Conservation (phyloP, 164 flowering plant genomes). For the Cinnamomum micranthum region DNA sequence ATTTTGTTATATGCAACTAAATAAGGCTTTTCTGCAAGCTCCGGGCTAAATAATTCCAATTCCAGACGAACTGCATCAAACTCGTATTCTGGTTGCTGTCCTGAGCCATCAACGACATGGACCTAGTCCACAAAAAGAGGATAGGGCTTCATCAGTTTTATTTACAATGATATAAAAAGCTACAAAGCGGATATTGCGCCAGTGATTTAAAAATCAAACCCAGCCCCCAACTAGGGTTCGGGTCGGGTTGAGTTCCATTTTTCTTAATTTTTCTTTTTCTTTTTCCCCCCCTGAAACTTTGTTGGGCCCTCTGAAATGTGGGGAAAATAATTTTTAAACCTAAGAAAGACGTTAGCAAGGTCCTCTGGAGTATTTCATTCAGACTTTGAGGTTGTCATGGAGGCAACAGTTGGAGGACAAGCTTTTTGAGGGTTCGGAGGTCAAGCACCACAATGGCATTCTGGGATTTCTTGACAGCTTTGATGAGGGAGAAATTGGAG, state of each 20-base stretch:
- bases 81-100: constrained; percentile 80
- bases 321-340: too few species aligned
- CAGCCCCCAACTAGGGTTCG: background rate
- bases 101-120: constrained; percentile 91
- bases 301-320: too few species aligned
- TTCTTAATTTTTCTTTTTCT: background rate
- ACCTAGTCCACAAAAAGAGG: constrained; percentile 41
- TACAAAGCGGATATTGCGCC: too few species aligned
- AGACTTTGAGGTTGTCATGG: too few species aligned
- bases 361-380: too few species aligned
- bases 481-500: too few species aligned
- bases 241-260: background rate
- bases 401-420: too few species aligned
- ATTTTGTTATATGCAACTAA: constrained; percentile 86
- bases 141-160: constrained; percentile 7
- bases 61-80: constrained; percentile 93
- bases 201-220: too few species aligned
- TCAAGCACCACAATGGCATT: too few species aligned
- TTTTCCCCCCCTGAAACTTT: background rate
- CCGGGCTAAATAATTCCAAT: constrained; percentile 84
- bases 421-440: too few species aligned
- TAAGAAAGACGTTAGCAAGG: too few species aligned
- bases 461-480: too few species aligned
- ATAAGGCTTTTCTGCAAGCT: constrained; percentile 77
- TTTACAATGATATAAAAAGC: background rate